Evolutionary conservation across 2,329 filamentous ascomycete species (phyloP).

Genomic region (Didymellaceae sp.): DNA sequence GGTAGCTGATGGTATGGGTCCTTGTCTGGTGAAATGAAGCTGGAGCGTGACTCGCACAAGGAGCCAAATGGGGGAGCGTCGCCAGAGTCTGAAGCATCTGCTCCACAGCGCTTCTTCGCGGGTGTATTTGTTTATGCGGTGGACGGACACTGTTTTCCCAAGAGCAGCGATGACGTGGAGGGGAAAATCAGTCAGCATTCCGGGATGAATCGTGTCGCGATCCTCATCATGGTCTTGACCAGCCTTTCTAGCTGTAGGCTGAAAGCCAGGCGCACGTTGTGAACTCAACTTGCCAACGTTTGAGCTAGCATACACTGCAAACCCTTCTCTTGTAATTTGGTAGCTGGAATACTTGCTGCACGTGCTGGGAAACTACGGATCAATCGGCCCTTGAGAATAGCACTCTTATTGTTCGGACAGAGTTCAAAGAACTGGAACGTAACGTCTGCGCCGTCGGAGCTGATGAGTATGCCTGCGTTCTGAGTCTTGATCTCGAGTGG

Average conservation of each 20-base stretch:
- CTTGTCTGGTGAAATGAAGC: slow-evolving; percentile 35
- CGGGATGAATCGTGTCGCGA: slow-evolving; percentile 59
- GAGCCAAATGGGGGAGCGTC: slow-evolving; percentile 62
- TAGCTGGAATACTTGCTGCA: slow-evolving; percentile 43
- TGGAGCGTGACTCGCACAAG: slow-evolving; percentile 62
- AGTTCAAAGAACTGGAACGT: slow-evolving; percentile 58
- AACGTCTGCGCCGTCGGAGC: slow-evolving; percentile 25
- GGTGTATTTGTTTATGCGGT: slow-evolving; percentile 58
- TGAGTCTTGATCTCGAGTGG: slow-evolving; percentile 54
- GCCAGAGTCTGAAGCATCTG: slow-evolving; percentile 53
- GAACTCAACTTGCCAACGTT: slow-evolving; percentile 48
- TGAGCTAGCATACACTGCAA: slow-evolving; percentile 35
- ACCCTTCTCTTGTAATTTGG: slow-evolving; percentile 20
- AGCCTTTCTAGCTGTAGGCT: slow-evolving; percentile 51
- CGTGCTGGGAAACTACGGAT: slow-evolving; percentile 55
- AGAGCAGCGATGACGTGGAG: slow-evolving; percentile 49
- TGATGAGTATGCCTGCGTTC: slow-evolving; percentile 57
- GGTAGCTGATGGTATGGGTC: not conserved
- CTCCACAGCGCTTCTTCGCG: slow-evolving; percentile 62
- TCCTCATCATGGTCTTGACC: slow-evolving; percentile 47
- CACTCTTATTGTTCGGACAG: slow-evolving; percentile 49
- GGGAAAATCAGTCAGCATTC: slow-evolving; percentile 61
- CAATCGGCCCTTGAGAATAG: slow-evolving; percentile 53
- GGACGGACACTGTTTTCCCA: slow-evolving; percentile 35
- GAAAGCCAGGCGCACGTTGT: slow-evolving; percentile 44